Conservation (phyloP, 108 stramenopile species). For the Parietichytrium sp. region DNA sequence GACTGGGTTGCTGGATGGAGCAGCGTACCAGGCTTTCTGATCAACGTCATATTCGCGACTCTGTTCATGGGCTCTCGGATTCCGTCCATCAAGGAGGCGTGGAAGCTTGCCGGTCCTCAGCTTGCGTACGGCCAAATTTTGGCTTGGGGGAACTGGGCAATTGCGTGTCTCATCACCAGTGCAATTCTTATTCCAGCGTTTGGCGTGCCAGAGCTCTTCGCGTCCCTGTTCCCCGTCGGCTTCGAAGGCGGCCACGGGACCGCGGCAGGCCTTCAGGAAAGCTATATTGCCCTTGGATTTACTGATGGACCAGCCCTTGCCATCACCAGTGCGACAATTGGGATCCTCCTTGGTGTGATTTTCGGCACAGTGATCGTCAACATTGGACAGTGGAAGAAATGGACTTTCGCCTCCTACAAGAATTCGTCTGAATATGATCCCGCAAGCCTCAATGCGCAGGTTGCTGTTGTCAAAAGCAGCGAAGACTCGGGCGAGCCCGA, state of each 20-base stretch:
- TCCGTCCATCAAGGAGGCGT: background rate
- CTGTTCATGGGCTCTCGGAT: constrained; percentile 24
- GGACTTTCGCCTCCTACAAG: background rate
- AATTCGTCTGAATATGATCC: no score
- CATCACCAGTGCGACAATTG: constrained; percentile 13
- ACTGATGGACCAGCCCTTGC: constrained; percentile 8
- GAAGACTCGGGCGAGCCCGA: no score
- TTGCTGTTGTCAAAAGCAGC: no score
- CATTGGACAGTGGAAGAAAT: background rate
- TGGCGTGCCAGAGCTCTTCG: background rate
- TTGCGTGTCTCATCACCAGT: background rate
- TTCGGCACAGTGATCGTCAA: constrained; percentile 7
- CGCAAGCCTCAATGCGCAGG: no score
- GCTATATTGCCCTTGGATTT: constrained; percentile 10
- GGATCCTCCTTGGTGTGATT: constrained; percentile 22
- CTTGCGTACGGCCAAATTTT: constrained; percentile 13
- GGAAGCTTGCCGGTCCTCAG: constrained; percentile 6
- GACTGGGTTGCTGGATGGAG: background rate
- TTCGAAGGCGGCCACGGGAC: constrained; percentile 17
- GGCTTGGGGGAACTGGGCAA: constrained; percentile 30
- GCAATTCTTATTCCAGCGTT: constrained; percentile 10
- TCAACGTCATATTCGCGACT: constrained; percentile 21
- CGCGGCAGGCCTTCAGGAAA: background rate
- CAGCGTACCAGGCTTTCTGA: constrained; percentile 10
- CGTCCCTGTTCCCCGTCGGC: background rate